Evolutionary conservation across 805 yeast genomes (phyloP).

Genomic region (Zygotorulaspora florentina): DNA sequence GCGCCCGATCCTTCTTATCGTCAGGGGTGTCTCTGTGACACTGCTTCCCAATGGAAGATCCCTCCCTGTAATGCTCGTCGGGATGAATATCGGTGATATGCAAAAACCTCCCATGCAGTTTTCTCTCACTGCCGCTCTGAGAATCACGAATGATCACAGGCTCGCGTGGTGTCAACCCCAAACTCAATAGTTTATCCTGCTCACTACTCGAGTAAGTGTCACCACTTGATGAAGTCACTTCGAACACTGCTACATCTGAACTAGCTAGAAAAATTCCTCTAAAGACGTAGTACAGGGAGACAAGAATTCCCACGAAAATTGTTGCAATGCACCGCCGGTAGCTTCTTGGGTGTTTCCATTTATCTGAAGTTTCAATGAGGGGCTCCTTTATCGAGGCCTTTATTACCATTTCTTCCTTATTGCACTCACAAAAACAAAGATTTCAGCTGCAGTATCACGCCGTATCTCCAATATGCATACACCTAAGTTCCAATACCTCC

Average conservation of each 20-base stretch:
- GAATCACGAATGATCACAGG: conserved; percentile 31
- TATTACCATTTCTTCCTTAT: background rate
- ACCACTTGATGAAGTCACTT: background rate
- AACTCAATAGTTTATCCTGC: conserved; percentile 24
- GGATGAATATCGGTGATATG: conserved; percentile 88
- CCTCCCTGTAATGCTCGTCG: conserved; percentile 58
- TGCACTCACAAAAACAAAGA: background rate
- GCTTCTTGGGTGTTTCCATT: background rate
- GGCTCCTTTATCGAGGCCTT: background rate
- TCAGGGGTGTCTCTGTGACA: conserved; percentile 49
- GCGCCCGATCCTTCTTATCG: conserved; percentile 44
- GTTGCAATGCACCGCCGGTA: background rate
- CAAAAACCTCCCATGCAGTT: conserved; percentile 69
- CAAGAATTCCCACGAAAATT: background rate
- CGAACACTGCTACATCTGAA: background rate
- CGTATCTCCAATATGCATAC: background rate
- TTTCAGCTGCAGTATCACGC: background rate
- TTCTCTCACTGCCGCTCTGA: conserved; percentile 16
- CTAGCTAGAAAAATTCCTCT: background rate
- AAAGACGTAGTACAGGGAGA: background rate
- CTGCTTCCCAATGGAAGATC: conserved; percentile 43
- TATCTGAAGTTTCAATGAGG: background rate
- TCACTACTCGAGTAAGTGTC: conserved; percentile 8
- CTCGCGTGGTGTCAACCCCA: conserved; percentile 42
- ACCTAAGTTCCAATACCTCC: no score